Evolutionary conservation across 306 rosid species (phyloP).

Genomic region (Heteromeles arbutifolia): DNA sequence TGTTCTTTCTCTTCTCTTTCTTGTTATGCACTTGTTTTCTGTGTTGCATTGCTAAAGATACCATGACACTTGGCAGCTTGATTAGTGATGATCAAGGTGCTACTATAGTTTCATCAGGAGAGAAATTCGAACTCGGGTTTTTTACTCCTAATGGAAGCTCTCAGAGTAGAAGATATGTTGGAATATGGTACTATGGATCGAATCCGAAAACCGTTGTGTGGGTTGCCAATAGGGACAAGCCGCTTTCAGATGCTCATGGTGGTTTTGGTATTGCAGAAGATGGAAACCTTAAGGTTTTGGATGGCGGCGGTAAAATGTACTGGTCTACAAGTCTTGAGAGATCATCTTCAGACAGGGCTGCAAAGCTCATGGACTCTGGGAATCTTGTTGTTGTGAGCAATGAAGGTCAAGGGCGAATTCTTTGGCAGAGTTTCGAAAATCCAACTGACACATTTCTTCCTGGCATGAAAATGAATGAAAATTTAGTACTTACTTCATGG

Average conservation of each 20-base stretch:
- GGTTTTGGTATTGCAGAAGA: conserved; percentile 44
- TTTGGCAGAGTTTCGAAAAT: conserved; percentile 66
- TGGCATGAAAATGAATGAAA: conserved; percentile 59
- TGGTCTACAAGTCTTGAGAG: conserved; percentile 51
- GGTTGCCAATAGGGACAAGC: conserved; percentile 68
- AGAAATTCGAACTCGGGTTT: conserved; percentile 56
- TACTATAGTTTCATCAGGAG: conserved; percentile 56
- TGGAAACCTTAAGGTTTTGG: conserved; percentile 57
- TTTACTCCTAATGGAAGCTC: conserved; percentile 62
- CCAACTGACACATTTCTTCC: conserved; percentile 85
- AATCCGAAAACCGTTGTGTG: conserved; percentile 55
- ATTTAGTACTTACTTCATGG: conserved; percentile 61
- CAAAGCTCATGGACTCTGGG: conserved; percentile 55
- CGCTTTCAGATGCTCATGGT: conserved; percentile 43
- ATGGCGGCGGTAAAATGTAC: conserved; percentile 26
- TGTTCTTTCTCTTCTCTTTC: conserved; percentile 24
- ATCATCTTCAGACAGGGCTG: conserved; percentile 27
- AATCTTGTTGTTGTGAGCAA: conserved; percentile 47
- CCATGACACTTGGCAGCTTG: conserved; percentile 23
- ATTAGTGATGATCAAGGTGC: conserved; percentile 29
- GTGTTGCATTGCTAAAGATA: conserved; percentile 44
- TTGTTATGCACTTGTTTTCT: conserved; percentile 22
- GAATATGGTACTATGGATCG: conserved; percentile 63
- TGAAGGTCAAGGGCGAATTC: conserved; percentile 25
- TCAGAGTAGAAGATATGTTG: conserved; percentile 51